Percentiles rank a stretch among this genome's conserved stretches.
Conservation (phyloP, 805 yeast species). For the Lachancea cidri region DNA sequence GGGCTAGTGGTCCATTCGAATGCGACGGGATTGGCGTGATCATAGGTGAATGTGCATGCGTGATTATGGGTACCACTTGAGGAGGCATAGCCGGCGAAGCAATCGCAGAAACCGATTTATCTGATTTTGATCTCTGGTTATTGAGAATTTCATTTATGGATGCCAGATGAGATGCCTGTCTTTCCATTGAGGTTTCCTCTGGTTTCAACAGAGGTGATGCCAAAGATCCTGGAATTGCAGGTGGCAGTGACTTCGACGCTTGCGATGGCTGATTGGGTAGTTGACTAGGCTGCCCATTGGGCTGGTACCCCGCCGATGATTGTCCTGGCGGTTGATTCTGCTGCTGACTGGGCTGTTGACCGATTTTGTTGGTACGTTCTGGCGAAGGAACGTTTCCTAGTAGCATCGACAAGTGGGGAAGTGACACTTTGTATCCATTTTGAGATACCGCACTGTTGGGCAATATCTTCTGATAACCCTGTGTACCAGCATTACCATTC, state of each 20-base stretch:
- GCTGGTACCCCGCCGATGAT: background rate
- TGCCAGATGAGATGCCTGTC: slow-evolving; percentile 16
- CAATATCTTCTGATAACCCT: background rate
- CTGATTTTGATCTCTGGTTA: slow-evolving; percentile 4
- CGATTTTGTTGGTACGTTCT: background rate
- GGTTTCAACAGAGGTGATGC: slow-evolving; percentile 14
- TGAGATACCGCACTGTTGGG: slow-evolving; percentile 5
- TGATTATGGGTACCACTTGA: background rate
- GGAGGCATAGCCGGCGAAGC: slow-evolving; percentile 1
- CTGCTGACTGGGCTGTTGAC: background rate
- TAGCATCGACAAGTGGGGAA: slow-evolving; percentile 13
- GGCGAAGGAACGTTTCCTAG: slow-evolving; percentile 4
- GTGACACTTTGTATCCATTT: background rate
- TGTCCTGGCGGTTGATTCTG: background rate
- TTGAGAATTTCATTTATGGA: slow-evolving; percentile 17
- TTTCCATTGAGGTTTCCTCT: slow-evolving; percentile 4
- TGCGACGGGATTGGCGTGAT: slow-evolving; percentile 1
- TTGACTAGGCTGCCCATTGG: background rate
- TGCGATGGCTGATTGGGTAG: background rate
- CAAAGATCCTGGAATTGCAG: slow-evolving; percentile 3
- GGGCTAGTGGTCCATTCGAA: slow-evolving; percentile 1
- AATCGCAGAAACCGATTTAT: slow-evolving; percentile 1
- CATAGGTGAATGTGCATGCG: slow-evolving; percentile 1
- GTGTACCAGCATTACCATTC: background rate
- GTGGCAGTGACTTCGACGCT: background rate